Evolutionary conservation across 2,329 filamentous ascomycete genomes (phyloP).

Genomic region (Aspergillus udagawae): DNA sequence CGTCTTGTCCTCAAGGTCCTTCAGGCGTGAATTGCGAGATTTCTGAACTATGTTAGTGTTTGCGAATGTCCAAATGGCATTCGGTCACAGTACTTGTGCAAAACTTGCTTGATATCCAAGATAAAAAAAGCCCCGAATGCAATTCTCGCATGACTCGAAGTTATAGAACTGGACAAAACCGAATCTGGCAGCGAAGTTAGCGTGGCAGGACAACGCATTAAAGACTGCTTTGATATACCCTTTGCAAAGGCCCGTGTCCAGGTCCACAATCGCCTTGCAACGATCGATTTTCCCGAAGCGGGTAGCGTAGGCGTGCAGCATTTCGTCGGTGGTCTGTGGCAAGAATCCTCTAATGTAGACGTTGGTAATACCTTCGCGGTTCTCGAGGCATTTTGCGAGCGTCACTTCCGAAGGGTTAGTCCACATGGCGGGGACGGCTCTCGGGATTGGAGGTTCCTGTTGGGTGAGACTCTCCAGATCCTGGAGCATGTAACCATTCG

Average conservation of each 20-base stretch:
- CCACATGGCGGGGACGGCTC: conserved; percentile 81
- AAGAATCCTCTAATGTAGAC: conserved; percentile 97
- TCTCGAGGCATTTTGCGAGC: conserved; percentile 89
- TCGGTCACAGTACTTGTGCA: conserved; percentile 61
- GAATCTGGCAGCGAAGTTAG: conserved; percentile 57
- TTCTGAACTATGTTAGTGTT: conserved; percentile 56
- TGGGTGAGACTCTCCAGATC: conserved; percentile 63
- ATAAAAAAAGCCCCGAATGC: conserved; percentile 91
- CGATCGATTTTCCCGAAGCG: conserved; percentile 93
- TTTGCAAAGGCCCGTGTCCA: conserved; percentile 89
- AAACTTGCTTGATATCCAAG: conserved; percentile 97
- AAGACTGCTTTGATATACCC: conserved; percentile 59
- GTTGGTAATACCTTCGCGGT: conserved; percentile 91
- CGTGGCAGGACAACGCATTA: conserved; percentile 19
- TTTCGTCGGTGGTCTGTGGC: conserved; percentile 89
- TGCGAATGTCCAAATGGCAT: neutral
- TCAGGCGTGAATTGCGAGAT: conserved; percentile 96
- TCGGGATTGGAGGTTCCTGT: conserved; percentile 77
- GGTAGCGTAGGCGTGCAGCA: conserved; percentile 74
- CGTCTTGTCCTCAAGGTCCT: conserved; percentile 82
- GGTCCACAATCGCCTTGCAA: conserved; percentile 97
- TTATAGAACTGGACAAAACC: conserved; percentile 95
- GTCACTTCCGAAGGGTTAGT: conserved; percentile 81
- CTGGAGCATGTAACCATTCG: conserved; percentile 43
- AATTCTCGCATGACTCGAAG: conserved; percentile 84